phyloP scores from a whole-genome alignment of 352 stramenopile species.

The Globisporangium barbulae region DNA sequence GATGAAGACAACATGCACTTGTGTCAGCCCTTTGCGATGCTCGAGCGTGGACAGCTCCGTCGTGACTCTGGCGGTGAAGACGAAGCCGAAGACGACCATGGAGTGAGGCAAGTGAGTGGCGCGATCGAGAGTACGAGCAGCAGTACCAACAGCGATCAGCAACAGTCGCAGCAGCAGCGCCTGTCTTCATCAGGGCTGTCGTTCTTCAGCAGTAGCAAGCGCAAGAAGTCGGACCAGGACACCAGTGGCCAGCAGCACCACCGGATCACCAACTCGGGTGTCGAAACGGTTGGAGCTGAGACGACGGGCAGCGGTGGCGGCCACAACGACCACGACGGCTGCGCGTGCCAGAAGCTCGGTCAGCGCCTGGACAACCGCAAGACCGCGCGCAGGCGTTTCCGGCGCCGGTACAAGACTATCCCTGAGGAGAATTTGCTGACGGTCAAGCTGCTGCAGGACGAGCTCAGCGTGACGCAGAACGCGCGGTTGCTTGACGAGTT shows the following conservation, averaged over 20 bases:
- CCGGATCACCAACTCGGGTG: neutral
- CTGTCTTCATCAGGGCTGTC: neutral
- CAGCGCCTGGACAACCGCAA: conserved; percentile 27
- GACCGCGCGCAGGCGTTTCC: conserved; percentile 23
- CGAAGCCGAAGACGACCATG: neutral
- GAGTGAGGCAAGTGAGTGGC: neutral
- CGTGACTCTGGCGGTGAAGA: neutral
- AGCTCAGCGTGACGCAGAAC: conserved; percentile 5
- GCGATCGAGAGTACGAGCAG: neutral
- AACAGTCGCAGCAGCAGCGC: neutral
- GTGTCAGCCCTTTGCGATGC: conserved; percentile 26
- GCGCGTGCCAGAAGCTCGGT: conserved; percentile 27
- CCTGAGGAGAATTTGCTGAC: conserved; percentile 35
- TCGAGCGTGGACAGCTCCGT: conserved; percentile 12
- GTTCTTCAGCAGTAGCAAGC: neutral
- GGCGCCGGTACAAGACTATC: conserved; percentile 28
- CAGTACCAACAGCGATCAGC: neutral
- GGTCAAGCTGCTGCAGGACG: conserved; percentile 28
- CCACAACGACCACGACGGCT: conserved; percentile 13
- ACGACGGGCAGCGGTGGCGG: conserved; percentile 3
- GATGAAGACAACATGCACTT: conserved; percentile 29
- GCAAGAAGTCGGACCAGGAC: conserved; percentile 5
- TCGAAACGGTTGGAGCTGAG: neutral
- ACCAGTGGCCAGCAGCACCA: neutral
- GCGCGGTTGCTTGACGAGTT: conserved; percentile 5